These are phyloP conservation scores for Neoboletus brunneissimus DNA, from an alignment of 768 basidiomycete genomes.

Conservation along the genomic window DNA sequence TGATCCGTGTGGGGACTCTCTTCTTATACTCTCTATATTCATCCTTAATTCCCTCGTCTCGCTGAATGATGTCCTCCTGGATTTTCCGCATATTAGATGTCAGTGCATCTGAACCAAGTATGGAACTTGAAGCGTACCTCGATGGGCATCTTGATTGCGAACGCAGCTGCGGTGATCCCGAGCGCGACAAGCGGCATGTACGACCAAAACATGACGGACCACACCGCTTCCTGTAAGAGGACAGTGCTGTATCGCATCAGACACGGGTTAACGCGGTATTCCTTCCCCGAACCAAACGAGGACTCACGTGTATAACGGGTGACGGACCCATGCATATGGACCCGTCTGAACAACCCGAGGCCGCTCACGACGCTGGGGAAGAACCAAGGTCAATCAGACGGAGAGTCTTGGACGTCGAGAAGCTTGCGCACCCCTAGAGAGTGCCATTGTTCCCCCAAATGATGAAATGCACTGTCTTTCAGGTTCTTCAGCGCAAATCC, in stretches of 20 bases:
- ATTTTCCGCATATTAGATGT: not conserved
- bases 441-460: conserved; percentile 25
- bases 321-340: conserved; percentile 32
- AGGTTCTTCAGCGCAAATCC: not conserved
- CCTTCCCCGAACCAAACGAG: not conserved
- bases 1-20: conserved; percentile 21
- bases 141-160: conserved; percentile 26
- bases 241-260: not conserved
- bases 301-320: conserved; percentile 28
- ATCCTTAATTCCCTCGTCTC: conserved; percentile 9
- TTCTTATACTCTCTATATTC: conserved; percentile 24
- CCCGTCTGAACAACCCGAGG: conserved; percentile 27
- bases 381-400: not conserved
- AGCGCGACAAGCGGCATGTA: conserved; percentile 22
- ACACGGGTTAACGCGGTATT: not conserved
- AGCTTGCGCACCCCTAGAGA: conserved; percentile 17
- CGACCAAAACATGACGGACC: conserved; percentile 25
- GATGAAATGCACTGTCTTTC: not conserved
- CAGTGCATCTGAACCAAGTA: not conserved
- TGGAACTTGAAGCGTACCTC: conserved; percentile 15
- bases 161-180: conserved; percentile 7
- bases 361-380: conserved; percentile 25
- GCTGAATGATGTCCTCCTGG: conserved; percentile 26
- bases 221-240: conserved; percentile 13
- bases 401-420: not conserved